A percentile compares a stretch with the other conserved stretches of the same genome.
Evolutionary conservation across 306 rosid species (phyloP).

Genomic region (Malus domestica): ASM211411v1 NC_041801.1:22629001-22629500

Average conservation of each 20-base stretch:
- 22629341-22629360: background rate
- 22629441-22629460: too few species aligned
- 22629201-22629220: background rate
- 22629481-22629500: background rate
- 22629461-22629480: too few species aligned
- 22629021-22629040: background rate
- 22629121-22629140: too few species aligned
- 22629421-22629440: too few species aligned
- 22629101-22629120: too few species aligned
- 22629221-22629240: background rate
- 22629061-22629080: background rate
- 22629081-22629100: too few species aligned
- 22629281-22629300: slow-evolving; percentile 9
- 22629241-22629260: slow-evolving; percentile 1
- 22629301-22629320: background rate
- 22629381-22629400: background rate
- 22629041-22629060: slow-evolving; percentile 9
- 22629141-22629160: too few species aligned
- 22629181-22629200: too few species aligned
- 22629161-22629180: too few species aligned
- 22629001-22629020: background rate
- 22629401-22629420: background rate
- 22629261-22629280: background rate
- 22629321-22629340: background rate
- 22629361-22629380: background rate